Conservation (phyloP, 192 early-diverging fungal genomes). For the Entomortierella chlamydospora region DNA sequence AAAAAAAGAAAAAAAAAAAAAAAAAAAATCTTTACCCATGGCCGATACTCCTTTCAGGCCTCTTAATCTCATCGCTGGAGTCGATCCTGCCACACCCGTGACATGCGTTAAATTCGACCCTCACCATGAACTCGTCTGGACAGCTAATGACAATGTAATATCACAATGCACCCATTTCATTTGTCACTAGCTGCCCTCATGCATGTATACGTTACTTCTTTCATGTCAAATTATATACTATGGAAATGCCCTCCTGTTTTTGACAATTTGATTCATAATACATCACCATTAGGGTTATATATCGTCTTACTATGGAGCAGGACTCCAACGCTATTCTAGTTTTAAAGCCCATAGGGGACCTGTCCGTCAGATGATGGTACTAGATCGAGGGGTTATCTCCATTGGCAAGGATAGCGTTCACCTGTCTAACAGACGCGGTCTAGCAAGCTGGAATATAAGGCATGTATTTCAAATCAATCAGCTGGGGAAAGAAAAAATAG, state of each 20-base stretch:
- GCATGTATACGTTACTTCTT: background rate
- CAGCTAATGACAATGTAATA: slow-evolving; percentile 87
- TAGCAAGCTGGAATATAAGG: slow-evolving; percentile 67
- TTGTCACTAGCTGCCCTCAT: background rate
- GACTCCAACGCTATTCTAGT: slow-evolving; percentile 77
- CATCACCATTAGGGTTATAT: slow-evolving; percentile 69
- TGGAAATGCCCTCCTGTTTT: no score
- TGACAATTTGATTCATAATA: no score
- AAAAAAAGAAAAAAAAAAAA: no score
- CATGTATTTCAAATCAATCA: slow-evolving; percentile 49
- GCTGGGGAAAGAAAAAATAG: no score
- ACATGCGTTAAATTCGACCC: slow-evolving; percentile 69
- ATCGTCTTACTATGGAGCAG: slow-evolving; percentile 69
- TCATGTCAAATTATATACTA: background rate
- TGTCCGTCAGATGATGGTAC: slow-evolving; percentile 73
- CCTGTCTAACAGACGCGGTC: slow-evolving; percentile 66
- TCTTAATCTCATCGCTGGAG: slow-evolving; percentile 51
- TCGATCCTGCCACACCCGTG: slow-evolving; percentile 48
- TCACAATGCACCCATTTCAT: no score
- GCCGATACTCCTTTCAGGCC: slow-evolving; percentile 51
- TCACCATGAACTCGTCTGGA: slow-evolving; percentile 87
- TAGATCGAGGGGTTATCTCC: slow-evolving; percentile 73
- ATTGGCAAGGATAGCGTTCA: slow-evolving; percentile 72
- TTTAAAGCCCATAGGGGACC: slow-evolving; percentile 73
- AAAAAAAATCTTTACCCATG: slow-evolving; percentile 9